Conservation (phyloP, 1,139 yeast genomes). For the Nakaseomyces glabratus region DNA sequence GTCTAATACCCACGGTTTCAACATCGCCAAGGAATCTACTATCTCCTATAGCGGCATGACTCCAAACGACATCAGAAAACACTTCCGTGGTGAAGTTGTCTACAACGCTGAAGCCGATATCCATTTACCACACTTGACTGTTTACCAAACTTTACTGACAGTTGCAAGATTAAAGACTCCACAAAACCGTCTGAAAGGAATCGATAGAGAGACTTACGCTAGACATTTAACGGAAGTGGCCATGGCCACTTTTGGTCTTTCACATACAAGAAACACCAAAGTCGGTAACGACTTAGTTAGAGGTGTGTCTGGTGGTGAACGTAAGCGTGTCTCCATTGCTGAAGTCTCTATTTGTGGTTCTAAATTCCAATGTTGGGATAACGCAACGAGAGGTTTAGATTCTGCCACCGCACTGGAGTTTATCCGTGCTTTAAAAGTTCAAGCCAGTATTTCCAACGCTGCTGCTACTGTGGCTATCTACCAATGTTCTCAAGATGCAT, state of each 20-base stretch:
- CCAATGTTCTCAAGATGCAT: conserved; percentile 71
- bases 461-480: conserved; percentile 71
- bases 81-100: conserved; percentile 49
- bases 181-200: conserved; percentile 31
- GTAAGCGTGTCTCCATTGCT: conserved; percentile 38
- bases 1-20: conserved; percentile 59
- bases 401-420: conserved; percentile 73
- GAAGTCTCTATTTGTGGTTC: conserved; percentile 39
- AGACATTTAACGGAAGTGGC: conserved; percentile 34
- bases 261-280: conserved; percentile 36
- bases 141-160: conserved; percentile 37
- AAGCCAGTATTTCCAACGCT: conserved; percentile 48
- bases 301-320: conserved; percentile 40
- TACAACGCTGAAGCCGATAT: conserved; percentile 42
- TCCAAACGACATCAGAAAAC: conserved; percentile 36
- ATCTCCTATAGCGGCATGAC: conserved; percentile 39
- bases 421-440: conserved; percentile 54
- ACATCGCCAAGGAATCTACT: conserved; percentile 35
- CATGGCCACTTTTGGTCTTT: conserved; percentile 38
- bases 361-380: conserved; percentile 58
- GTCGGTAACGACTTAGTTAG: conserved; percentile 38
- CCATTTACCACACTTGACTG: conserved; percentile 41
- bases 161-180: conserved; percentile 32
- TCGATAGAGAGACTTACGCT: conserved; percentile 32
- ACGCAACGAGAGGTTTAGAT: conserved; percentile 68